Evolutionary conservation across 108 stramenopile genomes (phyloP).

Genomic region (Skeletonema menzelii): DNA sequence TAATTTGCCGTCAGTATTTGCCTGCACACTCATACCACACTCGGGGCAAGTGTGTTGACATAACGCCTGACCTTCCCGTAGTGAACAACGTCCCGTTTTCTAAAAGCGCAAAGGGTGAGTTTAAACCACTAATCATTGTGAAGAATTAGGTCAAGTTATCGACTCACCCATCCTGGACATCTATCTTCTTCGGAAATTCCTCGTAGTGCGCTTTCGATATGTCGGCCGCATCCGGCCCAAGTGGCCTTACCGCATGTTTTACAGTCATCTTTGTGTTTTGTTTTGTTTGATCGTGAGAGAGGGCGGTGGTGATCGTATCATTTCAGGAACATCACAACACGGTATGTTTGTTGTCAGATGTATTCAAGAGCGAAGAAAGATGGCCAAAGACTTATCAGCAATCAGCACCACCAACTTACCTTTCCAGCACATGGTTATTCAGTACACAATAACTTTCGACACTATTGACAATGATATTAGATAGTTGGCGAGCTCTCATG

Average conservation of each 20-base stretch:
- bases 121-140: too few species aligned
- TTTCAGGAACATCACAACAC: not conserved
- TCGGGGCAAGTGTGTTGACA: not conserved
- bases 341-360: conserved; percentile 1
- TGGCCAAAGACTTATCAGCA: not conserved
- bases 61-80: not conserved
- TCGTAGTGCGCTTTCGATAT: conserved; percentile 1
- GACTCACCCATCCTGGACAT: conserved; percentile 8
- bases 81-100: not conserved
- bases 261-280: not conserved
- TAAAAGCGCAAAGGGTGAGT: too few species aligned
- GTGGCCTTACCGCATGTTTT: conserved; percentile 3
- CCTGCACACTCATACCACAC: conserved; percentile 14
- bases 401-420: not conserved
- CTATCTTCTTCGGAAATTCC: not conserved
- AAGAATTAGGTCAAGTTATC: too few species aligned
- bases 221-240: conserved; percentile 1
- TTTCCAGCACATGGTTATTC: conserved; percentile 9
- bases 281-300: not conserved
- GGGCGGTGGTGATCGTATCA: too few species aligned
- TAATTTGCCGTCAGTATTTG: not conserved
- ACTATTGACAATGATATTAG: too few species aligned
- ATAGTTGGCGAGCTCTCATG: too few species aligned
- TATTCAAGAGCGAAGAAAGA: not conserved
- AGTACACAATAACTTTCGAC: too few species aligned